Evolutionary conservation across 2,329 filamentous ascomycete genomes (phyloP).

Genomic region (Teratosphaeria gauchensis): DNA sequence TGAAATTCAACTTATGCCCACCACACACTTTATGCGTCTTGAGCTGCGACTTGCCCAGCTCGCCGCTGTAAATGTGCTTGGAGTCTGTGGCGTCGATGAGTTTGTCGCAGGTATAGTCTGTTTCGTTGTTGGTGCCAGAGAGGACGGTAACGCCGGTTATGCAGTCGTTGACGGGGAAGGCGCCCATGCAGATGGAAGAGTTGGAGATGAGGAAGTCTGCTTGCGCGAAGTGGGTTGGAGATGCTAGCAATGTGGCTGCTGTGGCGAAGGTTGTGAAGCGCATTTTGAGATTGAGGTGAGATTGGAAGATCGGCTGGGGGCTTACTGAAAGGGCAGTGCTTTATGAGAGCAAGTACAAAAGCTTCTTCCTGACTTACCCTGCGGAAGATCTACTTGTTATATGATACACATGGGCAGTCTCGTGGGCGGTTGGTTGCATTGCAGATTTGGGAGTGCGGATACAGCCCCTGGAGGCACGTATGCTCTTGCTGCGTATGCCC

Average conservation of each 20-base stretch:
- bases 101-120: not conserved
- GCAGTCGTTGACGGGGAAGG: not conserved
- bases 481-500: not conserved
- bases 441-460: not conserved
- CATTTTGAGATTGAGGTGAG: not conserved
- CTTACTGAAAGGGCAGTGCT: not conserved
- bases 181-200: not conserved
- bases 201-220: not conserved
- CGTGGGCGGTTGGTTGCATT: not conserved
- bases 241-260: not conserved
- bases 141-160: not conserved
- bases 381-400: not conserved
- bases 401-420: not conserved
- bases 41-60: not conserved
- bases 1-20: not conserved
- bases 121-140: not conserved
- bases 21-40: not conserved
- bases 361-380: not conserved
- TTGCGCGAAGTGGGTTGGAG: not conserved
- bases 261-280: not conserved
- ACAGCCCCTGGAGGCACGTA: not conserved
- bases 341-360: not conserved
- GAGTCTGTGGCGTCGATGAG: not conserved
- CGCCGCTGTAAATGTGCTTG: not conserved
- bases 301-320: not conserved